Evolutionary conservation across 1,284 basidiomycete genomes (phyloP).

Genomic region (Anthracocystis walkeri): DNA sequence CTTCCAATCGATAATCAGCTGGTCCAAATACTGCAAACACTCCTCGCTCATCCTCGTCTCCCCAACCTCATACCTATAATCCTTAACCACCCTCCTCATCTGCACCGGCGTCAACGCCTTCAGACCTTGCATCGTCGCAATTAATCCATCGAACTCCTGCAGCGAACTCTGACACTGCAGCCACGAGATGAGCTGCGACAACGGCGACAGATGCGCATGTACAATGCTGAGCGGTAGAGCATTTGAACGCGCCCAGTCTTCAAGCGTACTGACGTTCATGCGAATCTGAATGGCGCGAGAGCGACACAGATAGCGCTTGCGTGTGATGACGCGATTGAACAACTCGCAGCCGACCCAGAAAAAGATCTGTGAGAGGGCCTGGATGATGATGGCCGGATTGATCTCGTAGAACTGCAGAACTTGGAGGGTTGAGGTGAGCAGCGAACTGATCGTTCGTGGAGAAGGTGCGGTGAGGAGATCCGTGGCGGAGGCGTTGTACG

Average conservation of each 20-base stretch:
- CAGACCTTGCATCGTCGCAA: constrained; percentile 89
- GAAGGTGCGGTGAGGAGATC: constrained; percentile 52
- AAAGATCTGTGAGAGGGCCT: constrained; percentile 93
- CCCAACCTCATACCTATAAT: constrained; percentile 94
- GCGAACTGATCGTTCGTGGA: constrained; percentile 79
- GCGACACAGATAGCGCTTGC: constrained; percentile 93
- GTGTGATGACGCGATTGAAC: constrained; percentile 95
- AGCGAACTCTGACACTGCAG: constrained; percentile 76
- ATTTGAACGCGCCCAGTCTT: constrained; percentile 90
- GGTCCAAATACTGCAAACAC: constrained; percentile 90
- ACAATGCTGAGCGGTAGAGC: constrained; percentile 83
- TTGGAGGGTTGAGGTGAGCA: constrained; percentile 88
- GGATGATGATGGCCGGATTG: constrained; percentile 88
- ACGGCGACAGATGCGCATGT: constrained; percentile 81
- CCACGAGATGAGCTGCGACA: constrained; percentile 87
- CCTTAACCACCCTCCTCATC: constrained; percentile 90
- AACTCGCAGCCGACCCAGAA: constrained; percentile 87
- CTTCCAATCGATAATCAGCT: constrained; percentile 96
- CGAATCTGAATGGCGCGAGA: constrained; percentile 88
- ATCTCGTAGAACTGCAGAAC: constrained; percentile 87
- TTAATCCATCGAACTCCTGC: constrained; percentile 84
- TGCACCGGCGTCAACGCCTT: constrained; percentile 90
- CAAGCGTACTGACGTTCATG: constrained; percentile 85
- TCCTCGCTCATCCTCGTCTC: constrained; percentile 93
- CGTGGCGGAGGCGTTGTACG: constrained; percentile 43